Base-by-base conservation (phyloP, 768 basidiomycete genomes). In the Guyanaporus albipodus region DNA sequence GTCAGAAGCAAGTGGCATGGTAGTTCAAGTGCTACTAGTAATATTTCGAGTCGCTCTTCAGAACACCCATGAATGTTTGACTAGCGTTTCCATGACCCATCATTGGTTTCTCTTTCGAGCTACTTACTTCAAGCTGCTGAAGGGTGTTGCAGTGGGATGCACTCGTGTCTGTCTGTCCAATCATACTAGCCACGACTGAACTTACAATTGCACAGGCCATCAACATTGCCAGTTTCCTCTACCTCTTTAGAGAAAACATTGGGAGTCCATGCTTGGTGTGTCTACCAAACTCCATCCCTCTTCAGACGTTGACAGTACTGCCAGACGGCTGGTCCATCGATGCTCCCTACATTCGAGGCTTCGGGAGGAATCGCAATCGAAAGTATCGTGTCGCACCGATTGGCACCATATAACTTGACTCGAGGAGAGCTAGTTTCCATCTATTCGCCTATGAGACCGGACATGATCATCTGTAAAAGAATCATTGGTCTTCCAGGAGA, bases 401-500 rank as follows among this genome's bases (percentile, higher is more conserved):
- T 83, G 40, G 68, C 74, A 43, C 78, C 79, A 6, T 57, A 68
- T 23, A 66, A 63, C 14, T 66, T 91, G 39, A 57, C 68, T 43
- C 79, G 91, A 42, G 93, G 93, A 38, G 90, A 93, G 57, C 69
- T 97, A 36, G 66, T 94, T 48, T 79, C 83, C 12, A 70, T 85
- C 24, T 75, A 72, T 42, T 90, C 88, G 2, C 91, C 92, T 10
- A 61, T 81, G 38, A 75, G 82, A 45, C 87, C 86, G 3, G 66
- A 67, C 4, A 77, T 77, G 38, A 69, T 81, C 23, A 77, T 95
- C 28, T 94, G 91, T 70, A 98, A 98, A 71, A 81, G 95, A 33
- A 71, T 98, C 10, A 75, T 95, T 28, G 95, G 93, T 2, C 70
- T 98, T 19, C 87, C 92, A 19, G 94, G 95, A 4, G 95, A 97